Conservation (phyloP, 2,329 filamentous ascomycete genomes). For the Pleurostoma richardsiae region DNA sequence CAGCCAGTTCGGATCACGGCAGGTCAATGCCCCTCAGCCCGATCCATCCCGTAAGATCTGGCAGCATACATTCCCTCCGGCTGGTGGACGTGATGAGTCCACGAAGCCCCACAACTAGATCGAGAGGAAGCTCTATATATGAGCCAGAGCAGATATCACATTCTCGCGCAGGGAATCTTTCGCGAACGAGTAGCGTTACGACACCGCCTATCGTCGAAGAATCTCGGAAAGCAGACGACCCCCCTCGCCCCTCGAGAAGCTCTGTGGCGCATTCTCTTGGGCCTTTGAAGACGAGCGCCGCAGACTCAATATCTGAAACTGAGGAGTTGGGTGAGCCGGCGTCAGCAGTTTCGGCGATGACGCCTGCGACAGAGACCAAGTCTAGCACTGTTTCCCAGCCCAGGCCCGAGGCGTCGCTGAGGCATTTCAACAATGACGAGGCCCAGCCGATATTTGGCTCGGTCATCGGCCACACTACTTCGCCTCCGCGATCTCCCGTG, state of each 20-base stretch:
- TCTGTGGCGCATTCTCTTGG: conserved; percentile 4
- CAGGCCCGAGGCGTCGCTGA: conserved; percentile 3
- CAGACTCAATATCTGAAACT: conserved; percentile 36
- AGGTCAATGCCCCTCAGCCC: conserved; percentile 30
- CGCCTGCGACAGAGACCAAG: conserved; percentile 2
- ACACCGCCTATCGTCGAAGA: conserved; percentile 37
- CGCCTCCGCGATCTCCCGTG: conserved; percentile 15
- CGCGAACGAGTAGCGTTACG: conserved; percentile 32
- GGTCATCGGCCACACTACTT: conserved; percentile 9
- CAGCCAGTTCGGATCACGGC: conserved; percentile 40
- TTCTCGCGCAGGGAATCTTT: conserved; percentile 30
- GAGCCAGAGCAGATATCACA: conserved; percentile 29
- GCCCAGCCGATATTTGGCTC: conserved; percentile 16
- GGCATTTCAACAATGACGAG: background rate
- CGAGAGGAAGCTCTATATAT: conserved; percentile 44
- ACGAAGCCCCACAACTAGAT: conserved; percentile 41
- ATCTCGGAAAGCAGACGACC: conserved; percentile 16
- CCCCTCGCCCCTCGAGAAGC: conserved; percentile 1
- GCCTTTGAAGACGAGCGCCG: conserved; percentile 12
- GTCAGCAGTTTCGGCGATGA: conserved; percentile 1
- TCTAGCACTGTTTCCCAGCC: conserved; percentile 6
- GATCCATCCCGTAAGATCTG: conserved; percentile 32
- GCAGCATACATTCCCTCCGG: conserved; percentile 51
- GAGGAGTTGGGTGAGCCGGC: conserved; percentile 29
- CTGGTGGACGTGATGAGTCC: conserved; percentile 51